Conservation (phyloP, 2,329 filamentous ascomycete genomes). For the Ophiocordyceps camponoti-rufipedis region DNA sequence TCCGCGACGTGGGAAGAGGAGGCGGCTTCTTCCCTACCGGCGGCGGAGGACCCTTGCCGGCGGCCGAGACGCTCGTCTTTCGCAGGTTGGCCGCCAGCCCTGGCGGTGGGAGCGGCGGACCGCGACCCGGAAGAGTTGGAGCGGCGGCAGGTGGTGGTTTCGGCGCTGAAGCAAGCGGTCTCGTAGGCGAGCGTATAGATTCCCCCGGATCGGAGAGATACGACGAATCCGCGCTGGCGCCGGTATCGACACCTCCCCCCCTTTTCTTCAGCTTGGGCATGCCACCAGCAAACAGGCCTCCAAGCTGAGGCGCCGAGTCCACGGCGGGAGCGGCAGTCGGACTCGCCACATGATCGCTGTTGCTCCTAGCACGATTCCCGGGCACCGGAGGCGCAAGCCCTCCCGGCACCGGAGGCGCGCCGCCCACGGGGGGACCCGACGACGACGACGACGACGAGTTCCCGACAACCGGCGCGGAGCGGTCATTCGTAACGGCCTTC, state of each 20-base stretch:
- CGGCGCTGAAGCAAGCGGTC: constrained; percentile 31
- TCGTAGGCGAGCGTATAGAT: constrained; percentile 15
- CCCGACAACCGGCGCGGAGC: constrained; percentile 57
- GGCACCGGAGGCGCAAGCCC: constrained; percentile 57
- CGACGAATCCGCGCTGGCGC: constrained; percentile 37
- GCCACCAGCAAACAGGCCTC: constrained; percentile 75
- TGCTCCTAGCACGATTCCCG: constrained; percentile 57
- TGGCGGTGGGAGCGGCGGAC: constrained; percentile 20
- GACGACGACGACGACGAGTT: constrained; percentile 11
- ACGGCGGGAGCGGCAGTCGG: constrained; percentile 21
- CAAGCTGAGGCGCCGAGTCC: constrained; percentile 60
- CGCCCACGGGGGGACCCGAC: constrained; percentile 44
- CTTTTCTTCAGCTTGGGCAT: constrained; percentile 91
- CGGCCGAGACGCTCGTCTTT: constrained; percentile 29
- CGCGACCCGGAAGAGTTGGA: constrained; percentile 37
- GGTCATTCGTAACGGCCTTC: constrained; percentile 81
- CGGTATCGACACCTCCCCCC: constrained; percentile 63
- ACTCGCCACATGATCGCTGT: constrained; percentile 52
- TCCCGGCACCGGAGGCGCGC: constrained; percentile 59
- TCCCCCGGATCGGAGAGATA: constrained; percentile 63
- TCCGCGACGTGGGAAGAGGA: constrained; percentile 40
- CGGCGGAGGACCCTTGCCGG: constrained; percentile 41
- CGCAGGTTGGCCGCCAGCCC: constrained; percentile 30
- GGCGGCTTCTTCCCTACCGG: constrained; percentile 62
- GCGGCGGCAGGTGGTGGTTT: constrained; percentile 39